Evolutionary conservation across 208 protist species (phyloP).

Genomic region (Angomonas ambiguus): DNA sequence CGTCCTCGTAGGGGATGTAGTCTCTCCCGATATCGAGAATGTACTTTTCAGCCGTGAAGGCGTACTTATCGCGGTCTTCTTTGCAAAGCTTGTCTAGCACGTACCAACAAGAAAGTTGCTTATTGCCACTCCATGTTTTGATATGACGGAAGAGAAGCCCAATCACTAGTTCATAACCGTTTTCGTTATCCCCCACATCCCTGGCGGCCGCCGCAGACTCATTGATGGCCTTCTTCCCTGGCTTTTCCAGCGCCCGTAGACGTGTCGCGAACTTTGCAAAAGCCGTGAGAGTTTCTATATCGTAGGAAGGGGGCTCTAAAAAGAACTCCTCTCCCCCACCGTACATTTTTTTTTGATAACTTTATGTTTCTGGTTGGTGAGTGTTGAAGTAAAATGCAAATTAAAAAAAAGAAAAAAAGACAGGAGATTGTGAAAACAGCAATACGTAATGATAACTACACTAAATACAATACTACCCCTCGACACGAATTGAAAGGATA

Average conservation of each 20-base stretch:
- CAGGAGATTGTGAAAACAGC: background rate
- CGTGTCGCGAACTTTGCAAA: slow-evolving; percentile 75
- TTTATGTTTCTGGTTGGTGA: slow-evolving; percentile 1
- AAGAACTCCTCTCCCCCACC: slow-evolving; percentile 91
- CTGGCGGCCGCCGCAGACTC: slow-evolving; percentile 49
- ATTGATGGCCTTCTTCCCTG: slow-evolving; percentile 66
- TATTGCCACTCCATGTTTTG: slow-evolving; percentile 77
- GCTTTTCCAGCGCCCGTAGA: slow-evolving; percentile 68
- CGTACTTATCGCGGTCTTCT: slow-evolving; percentile 83
- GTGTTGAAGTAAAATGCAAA: too few relatives aligned
- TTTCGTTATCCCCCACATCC: slow-evolving; percentile 64
- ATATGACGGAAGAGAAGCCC: slow-evolving; percentile 85
- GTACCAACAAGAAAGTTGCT: slow-evolving; percentile 89
- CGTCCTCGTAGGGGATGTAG: slow-evolving; percentile 88
- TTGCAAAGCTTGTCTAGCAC: slow-evolving; percentile 90
- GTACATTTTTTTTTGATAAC: slow-evolving; percentile 73
- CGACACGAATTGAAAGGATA: too few relatives aligned
- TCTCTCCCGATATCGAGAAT: slow-evolving; percentile 85
- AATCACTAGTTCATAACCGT: slow-evolving; percentile 79
- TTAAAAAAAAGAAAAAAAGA: slow-evolving; percentile 3
- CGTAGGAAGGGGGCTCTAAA: slow-evolving; percentile 69
- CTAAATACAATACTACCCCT: too few relatives aligned
- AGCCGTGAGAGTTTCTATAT: slow-evolving; percentile 68
- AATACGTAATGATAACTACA: too few relatives aligned
- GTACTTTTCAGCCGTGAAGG: slow-evolving; percentile 76